phyloP scores from a whole-genome alignment of 1,139 yeast species.

The Geotrichum australiense region DNA sequence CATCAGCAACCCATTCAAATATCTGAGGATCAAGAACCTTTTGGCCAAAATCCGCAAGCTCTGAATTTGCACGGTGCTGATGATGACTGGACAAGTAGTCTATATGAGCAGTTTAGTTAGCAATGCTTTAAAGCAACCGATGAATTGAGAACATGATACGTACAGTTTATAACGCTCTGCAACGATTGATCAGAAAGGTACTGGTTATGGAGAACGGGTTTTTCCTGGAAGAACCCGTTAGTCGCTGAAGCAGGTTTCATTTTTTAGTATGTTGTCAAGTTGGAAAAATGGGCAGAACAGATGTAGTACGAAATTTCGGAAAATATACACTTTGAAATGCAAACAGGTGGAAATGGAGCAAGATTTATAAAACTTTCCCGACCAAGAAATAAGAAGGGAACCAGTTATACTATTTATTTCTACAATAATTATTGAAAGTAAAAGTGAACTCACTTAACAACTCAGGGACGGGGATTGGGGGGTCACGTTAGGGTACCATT shows the following conservation, averaged over 20 bases:
- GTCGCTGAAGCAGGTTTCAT: conserved; percentile 24
- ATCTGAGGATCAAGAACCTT: conserved; percentile 24
- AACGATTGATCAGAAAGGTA: conserved; percentile 24
- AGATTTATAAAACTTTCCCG: too few relatives aligned
- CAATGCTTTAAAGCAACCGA: neutral
- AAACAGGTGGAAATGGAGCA: too few relatives aligned
- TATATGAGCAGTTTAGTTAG: neutral
- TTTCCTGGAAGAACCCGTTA: conserved; percentile 28
- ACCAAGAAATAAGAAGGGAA: too few relatives aligned
- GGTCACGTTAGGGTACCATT: too few relatives aligned
- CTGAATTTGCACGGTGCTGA: conserved; percentile 17
- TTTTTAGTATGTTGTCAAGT: too few relatives aligned
- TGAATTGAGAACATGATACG: neutral
- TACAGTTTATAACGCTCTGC: conserved; percentile 23
- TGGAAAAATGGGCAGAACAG: too few relatives aligned
- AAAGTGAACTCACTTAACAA: too few relatives aligned
- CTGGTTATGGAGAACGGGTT: conserved; percentile 26
- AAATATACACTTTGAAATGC: too few relatives aligned
- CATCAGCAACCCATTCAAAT: conserved; percentile 30
- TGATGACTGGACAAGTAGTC: conserved; percentile 19
- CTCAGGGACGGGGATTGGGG: too few relatives aligned
- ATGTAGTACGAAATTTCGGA: too few relatives aligned
- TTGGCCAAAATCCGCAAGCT: conserved; percentile 24
- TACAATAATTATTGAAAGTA: too few relatives aligned
- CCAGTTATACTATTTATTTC: too few relatives aligned